Conservation (phyloP, 106 monocot genomes). For the Platanthera zijinensis region DNA sequence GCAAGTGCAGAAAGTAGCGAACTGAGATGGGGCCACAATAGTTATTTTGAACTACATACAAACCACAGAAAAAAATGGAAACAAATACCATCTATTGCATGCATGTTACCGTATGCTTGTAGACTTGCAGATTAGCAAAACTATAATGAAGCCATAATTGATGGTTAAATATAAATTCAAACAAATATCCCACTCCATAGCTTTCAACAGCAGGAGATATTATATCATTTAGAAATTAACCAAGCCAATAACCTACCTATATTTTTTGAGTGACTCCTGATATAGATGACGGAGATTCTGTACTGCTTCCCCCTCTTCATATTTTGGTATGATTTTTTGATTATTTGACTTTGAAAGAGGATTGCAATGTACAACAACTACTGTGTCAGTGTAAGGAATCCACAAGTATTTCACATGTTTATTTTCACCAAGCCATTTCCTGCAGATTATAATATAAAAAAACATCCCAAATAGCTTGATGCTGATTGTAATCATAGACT, state of each 20-base stretch:
- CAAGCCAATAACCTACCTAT: constrained; percentile 33
- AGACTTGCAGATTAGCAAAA: not conserved
- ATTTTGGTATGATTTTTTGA: constrained; percentile 53
- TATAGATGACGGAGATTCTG: constrained; percentile 70
- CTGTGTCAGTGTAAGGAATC: constrained; percentile 89
- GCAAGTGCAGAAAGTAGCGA: not conserved
- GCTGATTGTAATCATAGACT: not conserved
- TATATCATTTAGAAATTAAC: not conserved
- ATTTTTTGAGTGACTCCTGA: constrained; percentile 54
- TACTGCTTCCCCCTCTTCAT: constrained; percentile 73
- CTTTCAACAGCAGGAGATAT: not conserved
- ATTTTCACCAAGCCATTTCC: constrained; percentile 93
- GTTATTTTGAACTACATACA: no score
- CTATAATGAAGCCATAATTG: not conserved
- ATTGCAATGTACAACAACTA: constrained; percentile 81
- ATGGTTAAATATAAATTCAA: not conserved
- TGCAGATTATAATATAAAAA: constrained; percentile 26
- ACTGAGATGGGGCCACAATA: not conserved
- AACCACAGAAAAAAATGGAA: not conserved
- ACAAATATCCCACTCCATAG: not conserved
- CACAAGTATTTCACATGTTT: constrained; percentile 91
- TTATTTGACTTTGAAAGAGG: constrained; percentile 78
- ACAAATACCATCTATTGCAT: not conserved
- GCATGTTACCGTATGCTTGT: not conserved
- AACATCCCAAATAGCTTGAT: not conserved